Evolutionary conservation across 345 rosid species (phyloP).

Genomic region (Populus tremula): DNA sequence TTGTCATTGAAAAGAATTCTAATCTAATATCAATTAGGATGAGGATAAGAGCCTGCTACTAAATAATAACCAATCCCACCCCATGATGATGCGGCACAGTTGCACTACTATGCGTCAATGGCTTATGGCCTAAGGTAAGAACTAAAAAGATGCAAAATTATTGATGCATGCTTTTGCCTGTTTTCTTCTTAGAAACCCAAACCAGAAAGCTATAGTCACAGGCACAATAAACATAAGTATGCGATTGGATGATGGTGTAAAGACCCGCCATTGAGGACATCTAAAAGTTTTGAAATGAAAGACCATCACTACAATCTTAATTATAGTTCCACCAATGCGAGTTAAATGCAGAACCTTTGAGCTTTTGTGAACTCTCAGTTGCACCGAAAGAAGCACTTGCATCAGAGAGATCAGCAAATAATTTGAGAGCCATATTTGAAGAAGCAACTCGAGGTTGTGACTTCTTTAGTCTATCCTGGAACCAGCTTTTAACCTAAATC

Average conservation of each 20-base stretch:
- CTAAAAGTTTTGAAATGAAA: neutral
- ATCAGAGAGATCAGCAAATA: constrained; percentile 45
- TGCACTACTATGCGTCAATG: neutral
- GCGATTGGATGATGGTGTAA: neutral
- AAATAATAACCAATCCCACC: neutral
- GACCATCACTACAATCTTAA: neutral
- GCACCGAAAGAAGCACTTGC: constrained; percentile 14
- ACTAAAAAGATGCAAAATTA: neutral
- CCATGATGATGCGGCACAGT: neutral
- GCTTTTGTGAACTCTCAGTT: constrained; percentile 25
- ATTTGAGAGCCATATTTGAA: constrained; percentile 29
- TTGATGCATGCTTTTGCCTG: neutral
- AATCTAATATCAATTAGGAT: neutral
- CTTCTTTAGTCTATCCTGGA: constrained; percentile 45
- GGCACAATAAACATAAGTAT: neutral
- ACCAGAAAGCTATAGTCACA: neutral
- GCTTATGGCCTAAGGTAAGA: neutral
- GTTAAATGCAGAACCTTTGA: constrained; percentile 42
- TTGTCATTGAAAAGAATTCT: neutral
- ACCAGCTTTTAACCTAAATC: constrained; percentile 66
- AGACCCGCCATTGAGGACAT: neutral
- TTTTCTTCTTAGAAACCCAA: neutral
- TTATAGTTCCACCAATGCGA: neutral
- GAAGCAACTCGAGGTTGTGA: constrained; percentile 17
- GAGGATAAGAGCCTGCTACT: neutral